A percentile compares a stretch with the other conserved stretches of the same genome.
Evolutionary conservation across 441 rosid genomes (phyloP).

Genomic region (Hypseocharis bilobata): DNA sequence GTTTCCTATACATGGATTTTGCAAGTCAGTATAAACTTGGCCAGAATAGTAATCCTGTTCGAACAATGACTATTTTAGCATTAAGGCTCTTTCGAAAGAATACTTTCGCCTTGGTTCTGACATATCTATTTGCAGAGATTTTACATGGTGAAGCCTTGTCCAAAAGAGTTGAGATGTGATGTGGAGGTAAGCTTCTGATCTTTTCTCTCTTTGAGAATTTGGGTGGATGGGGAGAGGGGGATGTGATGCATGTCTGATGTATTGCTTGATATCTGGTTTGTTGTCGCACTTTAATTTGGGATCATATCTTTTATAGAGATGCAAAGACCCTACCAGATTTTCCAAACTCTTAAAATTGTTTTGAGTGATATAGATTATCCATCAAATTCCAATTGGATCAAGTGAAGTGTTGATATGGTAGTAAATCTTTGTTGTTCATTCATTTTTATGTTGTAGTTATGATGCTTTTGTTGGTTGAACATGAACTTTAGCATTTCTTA

Average conservation of each 20-base stretch:
- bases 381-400: background rate
- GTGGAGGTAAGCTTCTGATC: constrained; percentile 56
- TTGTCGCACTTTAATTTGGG: background rate
- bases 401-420: background rate
- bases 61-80: background rate
- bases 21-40: background rate
- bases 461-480: background rate
- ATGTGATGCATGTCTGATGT: background rate
- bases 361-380: background rate
- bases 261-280: background rate
- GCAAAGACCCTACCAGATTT: background rate
- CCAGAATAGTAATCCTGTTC: background rate
- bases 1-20: background rate
- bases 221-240: background rate
- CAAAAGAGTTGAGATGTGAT: constrained; percentile 82
- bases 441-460: background rate
- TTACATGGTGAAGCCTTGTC: constrained; percentile 82
- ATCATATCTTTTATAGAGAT: background rate
- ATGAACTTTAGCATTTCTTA: background rate
- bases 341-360: background rate
- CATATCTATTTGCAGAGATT: constrained; percentile 53
- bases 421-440: background rate
- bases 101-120: constrained; percentile 17
- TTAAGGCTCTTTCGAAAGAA: background rate
- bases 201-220: constrained; percentile 1